Evolutionary conservation across 495 filamentous ascomycete species (phyloP).

Genomic region (Gamarada debralockiae): DNA sequence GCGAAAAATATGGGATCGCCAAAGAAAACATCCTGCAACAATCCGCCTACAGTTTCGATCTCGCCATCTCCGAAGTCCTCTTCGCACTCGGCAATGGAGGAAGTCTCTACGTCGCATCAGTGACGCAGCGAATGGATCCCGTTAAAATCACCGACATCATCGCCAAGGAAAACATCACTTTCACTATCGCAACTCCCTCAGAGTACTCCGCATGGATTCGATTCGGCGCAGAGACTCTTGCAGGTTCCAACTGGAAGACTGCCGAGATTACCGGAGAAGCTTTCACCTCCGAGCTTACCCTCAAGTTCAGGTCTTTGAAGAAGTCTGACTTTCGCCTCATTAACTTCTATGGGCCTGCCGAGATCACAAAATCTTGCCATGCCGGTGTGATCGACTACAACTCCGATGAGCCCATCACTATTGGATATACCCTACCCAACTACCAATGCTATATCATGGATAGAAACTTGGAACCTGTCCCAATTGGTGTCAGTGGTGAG

Average conservation of each 20-base stretch:
- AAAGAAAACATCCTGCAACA: constrained; percentile 14
- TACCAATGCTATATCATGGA: constrained; percentile 40
- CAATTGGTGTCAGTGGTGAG: constrained; percentile 38
- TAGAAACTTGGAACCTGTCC: constrained; percentile 30
- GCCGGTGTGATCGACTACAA: neutral
- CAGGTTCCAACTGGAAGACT: neutral
- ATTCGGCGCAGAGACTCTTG: constrained; percentile 1
- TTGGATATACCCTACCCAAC: constrained; percentile 35
- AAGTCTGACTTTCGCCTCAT: constrained; percentile 5
- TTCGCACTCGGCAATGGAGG: constrained; percentile 14
- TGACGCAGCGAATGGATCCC: constrained; percentile 6
- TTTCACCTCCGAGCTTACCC: neutral
- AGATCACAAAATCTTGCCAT: constrained; percentile 9
- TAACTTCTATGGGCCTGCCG: constrained; percentile 25
- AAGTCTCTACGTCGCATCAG: constrained; percentile 2
- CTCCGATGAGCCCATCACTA: constrained; percentile 13
- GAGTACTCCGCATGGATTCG: constrained; percentile 22
- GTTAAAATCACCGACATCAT: constrained; percentile 12
- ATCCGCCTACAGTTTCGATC: constrained; percentile 11
- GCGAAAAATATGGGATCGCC: constrained; percentile 3
- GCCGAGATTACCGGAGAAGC: constrained; percentile 13
- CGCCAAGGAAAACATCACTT: constrained; percentile 15
- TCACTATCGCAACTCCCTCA: constrained; percentile 21
- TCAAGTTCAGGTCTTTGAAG: neutral
- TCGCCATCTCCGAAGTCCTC: constrained; percentile 5